These are phyloP conservation scores for Calamus simplicifolius DNA, from an alignment of 176 grass and related monocot species.

Conservation along the genomic window DNA sequence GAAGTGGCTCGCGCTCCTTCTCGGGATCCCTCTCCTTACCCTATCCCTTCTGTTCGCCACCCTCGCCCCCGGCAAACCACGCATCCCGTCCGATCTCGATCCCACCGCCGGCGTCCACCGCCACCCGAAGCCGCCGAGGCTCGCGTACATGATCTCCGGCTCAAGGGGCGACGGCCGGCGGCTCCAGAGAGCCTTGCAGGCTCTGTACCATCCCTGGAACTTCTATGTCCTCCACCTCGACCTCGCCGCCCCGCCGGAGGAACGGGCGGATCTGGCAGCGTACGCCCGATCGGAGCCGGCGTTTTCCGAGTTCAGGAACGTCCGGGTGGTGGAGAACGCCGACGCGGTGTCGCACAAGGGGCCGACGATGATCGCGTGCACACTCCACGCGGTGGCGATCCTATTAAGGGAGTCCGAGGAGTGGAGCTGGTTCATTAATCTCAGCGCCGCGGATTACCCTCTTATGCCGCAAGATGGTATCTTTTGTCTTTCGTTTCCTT, in stretches of 20 bases:
- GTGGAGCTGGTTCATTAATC: conserved; percentile 99
- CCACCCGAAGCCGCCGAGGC: conserved; percentile 35
- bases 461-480: conserved; percentile 90
- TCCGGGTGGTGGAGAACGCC: conserved; percentile 42
- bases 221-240: conserved; percentile 68
- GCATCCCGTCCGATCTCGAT: not conserved
- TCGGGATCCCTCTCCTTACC: conserved; percentile 53
- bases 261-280: conserved; percentile 62
- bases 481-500: not conserved
- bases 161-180: conserved; percentile 53
- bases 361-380: conserved; percentile 55
- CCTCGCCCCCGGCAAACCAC: conserved; percentile 15
- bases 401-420: conserved; percentile 71
- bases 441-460: conserved; percentile 90
- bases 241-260: conserved; percentile 29
- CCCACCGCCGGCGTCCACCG: not conserved
- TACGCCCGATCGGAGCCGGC: conserved; percentile 51
- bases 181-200: conserved; percentile 59
- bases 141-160: conserved; percentile 80
- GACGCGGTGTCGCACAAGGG: conserved; percentile 51
- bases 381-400: conserved; percentile 67
- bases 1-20: conserved; percentile 47
- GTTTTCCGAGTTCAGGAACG: conserved; percentile 56
- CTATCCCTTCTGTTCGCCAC: conserved; percentile 36
- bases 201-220: conserved; percentile 91